Evolutionary conservation across 345 rosid genomes (phyloP).

Genomic region (Leavenworthia alabamica): DNA sequence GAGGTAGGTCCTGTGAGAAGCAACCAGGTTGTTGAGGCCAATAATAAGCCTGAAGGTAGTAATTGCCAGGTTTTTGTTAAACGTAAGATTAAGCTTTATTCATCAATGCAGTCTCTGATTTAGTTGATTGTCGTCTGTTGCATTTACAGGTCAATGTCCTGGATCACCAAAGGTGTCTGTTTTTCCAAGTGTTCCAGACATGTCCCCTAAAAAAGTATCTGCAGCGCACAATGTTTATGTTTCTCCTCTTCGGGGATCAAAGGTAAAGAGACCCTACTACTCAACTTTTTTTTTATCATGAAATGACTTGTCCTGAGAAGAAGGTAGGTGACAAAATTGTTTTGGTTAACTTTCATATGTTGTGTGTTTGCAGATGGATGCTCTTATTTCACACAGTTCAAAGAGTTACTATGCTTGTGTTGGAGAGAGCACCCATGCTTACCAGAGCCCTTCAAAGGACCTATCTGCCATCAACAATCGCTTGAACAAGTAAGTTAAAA

Average conservation of each 20-base stretch:
- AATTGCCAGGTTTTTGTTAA: not conserved
- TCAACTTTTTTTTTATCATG: not conserved
- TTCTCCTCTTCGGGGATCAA: conserved; percentile 88
- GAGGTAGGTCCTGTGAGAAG: conserved; percentile 66
- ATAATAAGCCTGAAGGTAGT: conserved; percentile 54
- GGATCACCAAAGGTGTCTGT: conserved; percentile 79
- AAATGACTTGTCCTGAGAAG: not conserved
- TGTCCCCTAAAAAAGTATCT: conserved; percentile 95
- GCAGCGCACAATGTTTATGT: conserved; percentile 85
- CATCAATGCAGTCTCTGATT: not conserved
- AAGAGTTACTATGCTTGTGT: conserved; percentile 95
- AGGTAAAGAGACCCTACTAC: conserved; percentile 43
- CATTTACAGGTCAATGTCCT: conserved; percentile 60
- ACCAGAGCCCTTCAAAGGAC: conserved; percentile 97
- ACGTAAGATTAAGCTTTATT: conserved; percentile 1
- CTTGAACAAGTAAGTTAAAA: conserved; percentile 55
- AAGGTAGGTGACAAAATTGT: not conserved
- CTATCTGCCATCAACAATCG: conserved; percentile 81
- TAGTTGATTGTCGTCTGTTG: conserved; percentile 7
- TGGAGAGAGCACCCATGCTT: conserved; percentile 97
- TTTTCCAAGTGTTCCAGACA: conserved; percentile 88
- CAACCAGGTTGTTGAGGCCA: conserved; percentile 43
- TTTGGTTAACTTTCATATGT: not conserved
- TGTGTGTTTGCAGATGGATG: conserved; percentile 70
- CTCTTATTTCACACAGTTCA: conserved; percentile 75